Conservation (phyloP, 495 filamentous ascomycete genomes). For the Pseudomonodictys pantanalensis region DNA sequence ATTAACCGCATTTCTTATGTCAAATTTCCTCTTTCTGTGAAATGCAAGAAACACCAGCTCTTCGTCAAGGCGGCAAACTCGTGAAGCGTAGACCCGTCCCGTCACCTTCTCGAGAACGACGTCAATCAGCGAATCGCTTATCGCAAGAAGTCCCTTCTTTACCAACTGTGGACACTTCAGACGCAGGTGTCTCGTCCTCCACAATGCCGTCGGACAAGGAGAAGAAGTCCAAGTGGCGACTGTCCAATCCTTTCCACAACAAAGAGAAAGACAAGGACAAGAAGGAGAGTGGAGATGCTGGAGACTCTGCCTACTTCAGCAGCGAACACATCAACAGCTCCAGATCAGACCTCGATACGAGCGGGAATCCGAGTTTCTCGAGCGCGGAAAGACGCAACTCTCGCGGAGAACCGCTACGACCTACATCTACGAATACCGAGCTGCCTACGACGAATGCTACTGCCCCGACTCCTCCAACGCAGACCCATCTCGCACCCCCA, state of each 20-base stretch:
- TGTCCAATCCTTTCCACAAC: conserved; percentile 32
- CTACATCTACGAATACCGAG: conserved; percentile 2
- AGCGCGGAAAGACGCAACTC: conserved; percentile 16
- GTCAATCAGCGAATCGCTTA: conserved; percentile 3
- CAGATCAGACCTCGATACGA: conserved; percentile 20
- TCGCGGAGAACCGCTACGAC: conserved; percentile 11
- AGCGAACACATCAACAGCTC: conserved; percentile 26
- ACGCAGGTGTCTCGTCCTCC: background rate
- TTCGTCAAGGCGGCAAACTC: conserved; percentile 18
- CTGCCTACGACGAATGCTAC: conserved; percentile 19
- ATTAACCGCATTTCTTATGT: no score
- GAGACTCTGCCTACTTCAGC: conserved; percentile 25
- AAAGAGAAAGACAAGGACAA: conserved; percentile 31
- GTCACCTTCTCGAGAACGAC: conserved; percentile 9
- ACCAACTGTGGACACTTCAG: conserved; percentile 5
- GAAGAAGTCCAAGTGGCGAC: conserved; percentile 28
- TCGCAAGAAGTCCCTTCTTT: conserved; percentile 15
- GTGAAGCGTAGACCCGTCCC: conserved; percentile 25
- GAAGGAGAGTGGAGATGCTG: background rate
- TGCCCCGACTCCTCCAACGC: conserved; percentile 23
- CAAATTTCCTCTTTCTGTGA: background rate
- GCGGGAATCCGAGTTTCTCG: conserved; percentile 21
- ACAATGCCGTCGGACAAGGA: conserved; percentile 27
- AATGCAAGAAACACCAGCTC: conserved; percentile 18
- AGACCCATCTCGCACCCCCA: background rate